phyloP scores from a whole-genome alignment of 2,329 filamentous ascomycete species.

The Alternaria viburni region DNA sequence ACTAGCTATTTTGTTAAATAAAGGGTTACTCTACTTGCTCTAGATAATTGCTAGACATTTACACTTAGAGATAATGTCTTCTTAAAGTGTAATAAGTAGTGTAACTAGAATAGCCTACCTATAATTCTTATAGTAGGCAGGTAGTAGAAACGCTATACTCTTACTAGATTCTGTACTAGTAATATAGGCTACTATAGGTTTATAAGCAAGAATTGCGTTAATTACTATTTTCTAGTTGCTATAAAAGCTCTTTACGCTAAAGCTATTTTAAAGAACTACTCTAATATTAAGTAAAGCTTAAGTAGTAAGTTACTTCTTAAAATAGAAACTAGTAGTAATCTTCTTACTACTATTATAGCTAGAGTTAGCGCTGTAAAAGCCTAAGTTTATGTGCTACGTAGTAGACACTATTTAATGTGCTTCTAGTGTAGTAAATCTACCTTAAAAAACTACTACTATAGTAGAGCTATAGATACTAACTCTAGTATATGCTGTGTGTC shows the following conservation, averaged over 20 bases:
- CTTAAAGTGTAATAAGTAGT: too few relatives aligned
- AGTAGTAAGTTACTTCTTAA: too few relatives aligned
- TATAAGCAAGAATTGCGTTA: too few relatives aligned
- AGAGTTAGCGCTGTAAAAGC: background rate
- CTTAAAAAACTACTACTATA: background rate
- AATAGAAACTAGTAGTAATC: background rate
- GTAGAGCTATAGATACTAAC: background rate
- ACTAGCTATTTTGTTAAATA: too few relatives aligned
- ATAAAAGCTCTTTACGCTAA: background rate
- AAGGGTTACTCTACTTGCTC: too few relatives aligned
- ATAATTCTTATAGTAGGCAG: background rate
- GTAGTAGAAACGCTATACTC: background rate
- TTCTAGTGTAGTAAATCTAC: background rate
- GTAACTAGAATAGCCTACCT: background rate
- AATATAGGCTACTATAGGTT: background rate
- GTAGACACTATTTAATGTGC: background rate
- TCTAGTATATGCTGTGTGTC: background rate
- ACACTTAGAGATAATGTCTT: too few relatives aligned
- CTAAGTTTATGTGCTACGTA: background rate
- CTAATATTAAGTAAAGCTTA: background rate
- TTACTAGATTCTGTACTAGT: background rate
- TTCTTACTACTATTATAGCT: background rate
- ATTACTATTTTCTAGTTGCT: background rate
- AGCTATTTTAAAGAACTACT: background rate
- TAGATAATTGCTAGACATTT: too few relatives aligned